Evolutionary conservation across 192 early-diverging fungal genomes (phyloP), one percentile per base, ranked within the genome.

Genomic region (Mortierella hygrophila): DNA sequence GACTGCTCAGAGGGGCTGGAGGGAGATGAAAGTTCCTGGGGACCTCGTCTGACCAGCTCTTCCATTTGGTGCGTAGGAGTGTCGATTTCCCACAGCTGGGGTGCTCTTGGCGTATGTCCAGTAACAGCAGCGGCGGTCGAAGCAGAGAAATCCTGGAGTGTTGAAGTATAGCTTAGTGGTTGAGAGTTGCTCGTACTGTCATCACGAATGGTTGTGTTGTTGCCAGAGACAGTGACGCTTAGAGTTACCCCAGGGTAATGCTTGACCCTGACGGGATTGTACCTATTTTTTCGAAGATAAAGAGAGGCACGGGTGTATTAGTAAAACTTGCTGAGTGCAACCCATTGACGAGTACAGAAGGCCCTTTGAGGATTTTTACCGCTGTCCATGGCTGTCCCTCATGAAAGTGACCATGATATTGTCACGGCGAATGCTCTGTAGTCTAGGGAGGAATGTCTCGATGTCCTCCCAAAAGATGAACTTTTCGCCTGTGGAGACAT

Each of bases 381-480:
- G n/a, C 37, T 65, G 38, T 40, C 81, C 75, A 6, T 35, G 32
- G 21, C n/a, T 46, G 57, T 77, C 75, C n/a, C 75, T 40, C 75
- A 82, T 60, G 41, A 75, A 81, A 4, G 40, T 13, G 16, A 71
- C 32, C 74, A 76, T 76, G 18, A 76, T 47, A 29, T 47, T 65
- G 23, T 77, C 44, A 11, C 75, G 74, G 4, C 40, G 37, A 21
- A 82, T 68, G 40, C 41, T 37, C 15, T 52, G 52, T 18, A 44
- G 47, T 18, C 75, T 32, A 18, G 70, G 60, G 29, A 82, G 74
- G 70, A 82, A 72, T 2, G 55, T 76, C 18, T 82, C 57, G 57
- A 77, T 73, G 37, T 82, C 75, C 21, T 82, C 75, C 69, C 55
- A 82, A 60, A 77, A 82, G 16, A 82, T 38, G 49, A 32, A 82